phyloP scores from a whole-genome alignment of 169 alveolate species.

The Perkinsus marinus region DNA sequence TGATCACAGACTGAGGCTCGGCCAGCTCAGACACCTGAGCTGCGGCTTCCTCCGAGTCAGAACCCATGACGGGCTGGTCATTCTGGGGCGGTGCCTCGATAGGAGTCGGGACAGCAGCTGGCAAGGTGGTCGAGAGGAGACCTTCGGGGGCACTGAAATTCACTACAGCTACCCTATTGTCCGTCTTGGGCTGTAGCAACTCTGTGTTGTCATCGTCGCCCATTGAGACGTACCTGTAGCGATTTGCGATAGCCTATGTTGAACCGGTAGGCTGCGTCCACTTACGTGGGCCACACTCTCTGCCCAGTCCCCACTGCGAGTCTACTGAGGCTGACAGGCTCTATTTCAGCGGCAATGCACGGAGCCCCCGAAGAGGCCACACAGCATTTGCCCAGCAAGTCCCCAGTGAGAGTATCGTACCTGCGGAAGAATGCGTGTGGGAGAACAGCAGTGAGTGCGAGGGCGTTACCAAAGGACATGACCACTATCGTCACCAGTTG shows the following conservation, averaged over 20 bases:
- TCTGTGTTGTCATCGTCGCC: neutral
- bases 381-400: neutral
- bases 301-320: neutral
- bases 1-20: neutral
- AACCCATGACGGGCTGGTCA: neutral
- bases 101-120: neutral
- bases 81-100: neutral
- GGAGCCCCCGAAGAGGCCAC: neutral
- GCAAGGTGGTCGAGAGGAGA: neutral
- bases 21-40: neutral
- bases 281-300: neutral
- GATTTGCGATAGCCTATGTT: neutral
- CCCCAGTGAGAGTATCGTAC: neutral
- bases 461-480: neutral
- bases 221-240: neutral
- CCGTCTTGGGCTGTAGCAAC: neutral
- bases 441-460: neutral
- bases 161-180: neutral
- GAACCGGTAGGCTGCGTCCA: neutral
- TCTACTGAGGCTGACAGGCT: neutral
- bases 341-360: neutral
- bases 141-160: neutral
- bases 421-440: neutral
- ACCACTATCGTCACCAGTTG: neutral
- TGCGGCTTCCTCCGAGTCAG: neutral